phyloP scores from a whole-genome alignment of 768 basidiomycete genomes.

The Pisolithus tinctorius region DNA sequence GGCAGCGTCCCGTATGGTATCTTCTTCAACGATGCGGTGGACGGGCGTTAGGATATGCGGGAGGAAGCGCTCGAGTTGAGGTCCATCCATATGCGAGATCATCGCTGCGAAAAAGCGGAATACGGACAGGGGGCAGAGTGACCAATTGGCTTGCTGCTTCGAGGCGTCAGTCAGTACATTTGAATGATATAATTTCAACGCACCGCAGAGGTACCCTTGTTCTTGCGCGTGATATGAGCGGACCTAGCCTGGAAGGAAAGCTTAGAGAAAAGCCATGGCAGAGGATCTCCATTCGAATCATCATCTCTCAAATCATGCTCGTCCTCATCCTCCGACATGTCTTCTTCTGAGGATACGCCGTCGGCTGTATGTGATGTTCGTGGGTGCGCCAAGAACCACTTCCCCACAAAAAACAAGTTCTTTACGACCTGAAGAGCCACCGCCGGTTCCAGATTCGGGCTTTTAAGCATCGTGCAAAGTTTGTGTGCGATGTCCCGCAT shows the following conservation, averaged over 20 bases:
- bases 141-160: conserved; percentile 64
- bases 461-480: conserved; percentile 72
- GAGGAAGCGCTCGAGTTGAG: conserved; percentile 59
- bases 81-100: conserved; percentile 59
- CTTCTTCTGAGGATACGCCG: conserved; percentile 21
- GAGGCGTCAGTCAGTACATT: not conserved
- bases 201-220: conserved; percentile 41
- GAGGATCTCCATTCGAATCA: conserved; percentile 34
- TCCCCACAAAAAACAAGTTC: conserved; percentile 89
- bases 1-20: conserved; percentile 67
- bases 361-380: conserved; percentile 16
- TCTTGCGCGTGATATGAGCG: conserved; percentile 64
- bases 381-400: conserved; percentile 55
- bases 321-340: conserved; percentile 24
- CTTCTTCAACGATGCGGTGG: conserved; percentile 84
- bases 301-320: conserved; percentile 21
- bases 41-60: conserved; percentile 82
- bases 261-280: conserved; percentile 93
- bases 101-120: conserved; percentile 95
- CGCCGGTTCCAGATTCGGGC: conserved; percentile 64
- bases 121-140: conserved; percentile 69
- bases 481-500: conserved; percentile 72
- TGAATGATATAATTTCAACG: conserved; percentile 13
- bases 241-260: conserved; percentile 82
- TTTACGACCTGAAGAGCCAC: conserved; percentile 85